Evolutionary conservation across 2,329 filamentous ascomycete genomes (phyloP), one percentile per base, ranked within the genome.

Genomic region (Calcarisporium arbuscula): DNA sequence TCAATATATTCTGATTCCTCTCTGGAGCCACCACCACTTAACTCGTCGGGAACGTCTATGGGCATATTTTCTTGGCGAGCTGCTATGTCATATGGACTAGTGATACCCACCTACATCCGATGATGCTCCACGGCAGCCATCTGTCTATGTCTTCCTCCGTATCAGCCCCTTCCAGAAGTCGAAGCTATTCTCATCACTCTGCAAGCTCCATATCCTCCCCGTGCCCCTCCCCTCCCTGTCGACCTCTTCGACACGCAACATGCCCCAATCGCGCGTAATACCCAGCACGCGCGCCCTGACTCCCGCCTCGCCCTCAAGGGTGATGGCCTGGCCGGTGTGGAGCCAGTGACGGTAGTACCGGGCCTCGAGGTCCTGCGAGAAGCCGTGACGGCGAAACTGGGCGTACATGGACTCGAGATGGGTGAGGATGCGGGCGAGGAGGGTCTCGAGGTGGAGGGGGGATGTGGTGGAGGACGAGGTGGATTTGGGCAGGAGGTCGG

Each of bases 141-240:
- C 18, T 6, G 5, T 18, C 42, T 54, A 88, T 3, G 80, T 59
- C 68, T 94, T 96, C 51, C 82, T 75, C 65, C 78, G 86, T 15
- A 98, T 66, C 50, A 98, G 54, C 0, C 92, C 92, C 53, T 77
- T 85, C 64, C 95, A 94, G 58, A 95, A 98, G 61, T 98, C 92
- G 65, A 98, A 98, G 58, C 89, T 95, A 53, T 98, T 98, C 56
- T 89, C 87, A 58, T 98, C 92, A 57, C 88, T 95, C 67, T 95
- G 89, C 61, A 98, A 61, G 48, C 82, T 77, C 74, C 84, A 90
- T 32, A 82, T 67, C 60, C 74, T 84, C 0, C 90, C 89, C 1
- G 85, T 95, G 3, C 71, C 66, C 34, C 80, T 68, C 43, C 87
- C 86, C 39, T 82, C 74, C 56, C 69, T 74, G 4, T 80, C 81